A percentile compares a stretch with the other conserved stretches of the same genome.
phyloP scores from a whole-genome alignment of 2,329 filamentous ascomycete genomes.

The Volutella citrinella region DNA sequence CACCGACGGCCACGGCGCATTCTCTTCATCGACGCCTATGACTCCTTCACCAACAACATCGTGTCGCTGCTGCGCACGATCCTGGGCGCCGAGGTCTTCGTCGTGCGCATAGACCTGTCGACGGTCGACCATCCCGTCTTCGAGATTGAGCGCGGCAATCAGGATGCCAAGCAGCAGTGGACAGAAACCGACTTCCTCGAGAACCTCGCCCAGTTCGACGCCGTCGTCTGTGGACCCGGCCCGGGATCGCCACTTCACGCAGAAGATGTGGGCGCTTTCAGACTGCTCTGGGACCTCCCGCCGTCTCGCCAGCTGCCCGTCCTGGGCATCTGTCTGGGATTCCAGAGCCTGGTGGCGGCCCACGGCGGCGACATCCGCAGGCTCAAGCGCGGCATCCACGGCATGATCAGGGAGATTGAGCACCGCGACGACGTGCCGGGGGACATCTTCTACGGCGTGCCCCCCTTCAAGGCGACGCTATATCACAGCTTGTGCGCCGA shows the following conservation, averaged over 20 bases:
- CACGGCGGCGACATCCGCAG: conserved; percentile 66
- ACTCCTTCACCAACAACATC: conserved; percentile 96
- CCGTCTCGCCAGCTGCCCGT: conserved; percentile 65
- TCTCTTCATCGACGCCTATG: conserved; percentile 91
- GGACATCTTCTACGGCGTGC: conserved; percentile 65
- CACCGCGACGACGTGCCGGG: conserved; percentile 40
- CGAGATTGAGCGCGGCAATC: conserved; percentile 7
- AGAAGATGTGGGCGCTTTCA: conserved; percentile 81
- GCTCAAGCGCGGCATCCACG: conserved; percentile 74
- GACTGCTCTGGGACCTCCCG: conserved; percentile 67
- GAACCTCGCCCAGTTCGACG: conserved; percentile 63
- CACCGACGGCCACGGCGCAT: conserved; percentile 45
- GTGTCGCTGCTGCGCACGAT: conserved; percentile 73
- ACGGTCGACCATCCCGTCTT: too few relatives aligned
- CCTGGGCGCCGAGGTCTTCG: conserved; percentile 62
- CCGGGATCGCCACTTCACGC: conserved; percentile 74
- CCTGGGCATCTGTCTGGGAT: conserved; percentile 84
- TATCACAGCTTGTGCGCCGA: conserved; percentile 67
- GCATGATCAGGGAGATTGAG: conserved; percentile 68
- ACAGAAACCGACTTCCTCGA: conserved; percentile 39
- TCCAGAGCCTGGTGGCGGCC: conserved; percentile 73
- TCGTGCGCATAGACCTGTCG: conserved; percentile 35
- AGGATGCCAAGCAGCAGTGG: conserved; percentile 28
- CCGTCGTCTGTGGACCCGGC: conserved; percentile 85
- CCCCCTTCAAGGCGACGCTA: conserved; percentile 65